Percentiles rank a stretch among this genome's conserved stretches.
Evolutionary conservation across 1,139 yeast genomes (phyloP).

Genomic region (Ogataea hybrid): DNA sequence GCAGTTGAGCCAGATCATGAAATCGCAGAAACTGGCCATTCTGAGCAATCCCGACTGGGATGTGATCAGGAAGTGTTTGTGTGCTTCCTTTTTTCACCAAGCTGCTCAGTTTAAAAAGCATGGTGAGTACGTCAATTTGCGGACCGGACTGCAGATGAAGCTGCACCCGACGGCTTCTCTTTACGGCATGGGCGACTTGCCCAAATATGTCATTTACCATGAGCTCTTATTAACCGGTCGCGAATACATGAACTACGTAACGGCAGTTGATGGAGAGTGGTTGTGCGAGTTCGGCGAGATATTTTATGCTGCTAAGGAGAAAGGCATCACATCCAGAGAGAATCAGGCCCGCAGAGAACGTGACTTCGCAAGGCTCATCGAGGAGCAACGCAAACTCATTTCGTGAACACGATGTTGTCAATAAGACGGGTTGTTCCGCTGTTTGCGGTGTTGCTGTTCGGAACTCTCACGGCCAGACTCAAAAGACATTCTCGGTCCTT

Average conservation of each 20-base stretch:
- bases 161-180: conserved; percentile 88
- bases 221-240: conserved; percentile 63
- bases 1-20: conserved; percentile 64
- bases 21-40: conserved; percentile 41
- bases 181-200: conserved; percentile 72
- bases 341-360: conserved; percentile 28
- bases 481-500: conserved; percentile 55
- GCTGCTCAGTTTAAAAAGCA: conserved; percentile 74
- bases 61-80: conserved; percentile 66
- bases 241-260: conserved; percentile 66
- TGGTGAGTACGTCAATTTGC: conserved; percentile 62
- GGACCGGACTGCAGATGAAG: conserved; percentile 73
- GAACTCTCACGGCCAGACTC: conserved; percentile 71
- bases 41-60: conserved; percentile 63
- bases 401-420: conserved; percentile 48
- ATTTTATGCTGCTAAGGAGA: conserved; percentile 55
- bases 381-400: conserved; percentile 9
- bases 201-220: conserved; percentile 69
- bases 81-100: conserved; percentile 79
- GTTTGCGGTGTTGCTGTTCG: conserved; percentile 40
- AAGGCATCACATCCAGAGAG: conserved; percentile 27
- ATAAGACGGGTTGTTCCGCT: conserved; percentile 48
- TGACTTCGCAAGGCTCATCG: conserved; percentile 24
- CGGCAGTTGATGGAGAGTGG: conserved; percentile 71
- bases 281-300: conserved; percentile 68